phyloP scores from a whole-genome alignment of 176 grass and related monocot species.

The Phoenix dactylifera region DNA sequence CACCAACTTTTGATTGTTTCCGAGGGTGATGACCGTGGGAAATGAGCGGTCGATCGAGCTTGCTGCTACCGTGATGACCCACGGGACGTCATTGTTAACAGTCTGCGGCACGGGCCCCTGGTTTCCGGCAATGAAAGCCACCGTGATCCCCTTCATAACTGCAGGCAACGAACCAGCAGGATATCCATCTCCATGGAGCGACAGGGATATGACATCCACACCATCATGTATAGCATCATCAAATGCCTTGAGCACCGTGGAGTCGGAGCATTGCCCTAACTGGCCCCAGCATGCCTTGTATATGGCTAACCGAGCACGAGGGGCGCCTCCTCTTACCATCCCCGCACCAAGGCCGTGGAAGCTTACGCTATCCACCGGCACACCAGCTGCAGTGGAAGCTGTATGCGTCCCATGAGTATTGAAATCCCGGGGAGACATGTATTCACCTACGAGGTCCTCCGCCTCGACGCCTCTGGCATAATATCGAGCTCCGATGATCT shows the following conservation, averaged over 20 bases:
- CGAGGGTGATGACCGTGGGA: constrained; percentile 29
- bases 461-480: neutral
- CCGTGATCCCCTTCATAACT: neutral
- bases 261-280: neutral
- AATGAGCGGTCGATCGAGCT: constrained; percentile 26
- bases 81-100: neutral
- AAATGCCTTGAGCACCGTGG: neutral
- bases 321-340: neutral
- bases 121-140: neutral
- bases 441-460: constrained; percentile 8
- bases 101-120: neutral
- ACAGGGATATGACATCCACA: constrained; percentile 21
- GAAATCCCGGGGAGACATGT: constrained; percentile 20
- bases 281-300: constrained; percentile 19
- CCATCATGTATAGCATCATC: constrained; percentile 22
- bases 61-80: neutral
- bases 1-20: constrained; percentile 33
- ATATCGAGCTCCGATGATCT: constrained; percentile 30
- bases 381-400: constrained; percentile 14
- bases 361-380: neutral
- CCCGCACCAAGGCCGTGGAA: neutral
- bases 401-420: constrained; percentile 20
- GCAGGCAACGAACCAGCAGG: neutral
- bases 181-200: neutral
- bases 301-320: constrained; percentile 16